phyloP scores from a whole-genome alignment of 2,329 filamentous ascomycete species.

The Chrysoporthe cubensis region DNA sequence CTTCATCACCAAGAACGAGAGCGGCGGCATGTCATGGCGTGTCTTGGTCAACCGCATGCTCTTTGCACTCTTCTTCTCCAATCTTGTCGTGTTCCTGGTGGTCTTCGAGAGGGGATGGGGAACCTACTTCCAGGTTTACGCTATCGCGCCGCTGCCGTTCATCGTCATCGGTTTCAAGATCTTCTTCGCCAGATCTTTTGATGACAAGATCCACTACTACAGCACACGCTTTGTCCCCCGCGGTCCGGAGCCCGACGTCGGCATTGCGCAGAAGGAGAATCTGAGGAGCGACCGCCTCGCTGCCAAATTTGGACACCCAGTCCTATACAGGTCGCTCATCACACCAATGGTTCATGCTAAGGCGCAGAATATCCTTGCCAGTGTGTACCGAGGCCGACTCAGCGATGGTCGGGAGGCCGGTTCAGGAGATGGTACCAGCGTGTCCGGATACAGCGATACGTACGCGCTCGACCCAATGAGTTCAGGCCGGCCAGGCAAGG shows the following conservation, averaged over 20 bases:
- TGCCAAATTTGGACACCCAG: slow-evolving; percentile 86
- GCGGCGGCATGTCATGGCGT: slow-evolving; percentile 90
- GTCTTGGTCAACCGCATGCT: slow-evolving; percentile 91
- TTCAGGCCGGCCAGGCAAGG: slow-evolving; percentile 57
- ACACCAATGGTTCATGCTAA: slow-evolving; percentile 96
- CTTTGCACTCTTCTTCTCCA: slow-evolving; percentile 78
- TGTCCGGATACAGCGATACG: slow-evolving; percentile 80
- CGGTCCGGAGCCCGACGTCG: slow-evolving; percentile 49
- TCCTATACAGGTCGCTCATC: slow-evolving; percentile 84
- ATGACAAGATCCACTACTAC: slow-evolving; percentile 80
- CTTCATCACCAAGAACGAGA: slow-evolving; percentile 96
- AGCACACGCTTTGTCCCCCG: slow-evolving; percentile 61
- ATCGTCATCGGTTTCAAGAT: slow-evolving; percentile 83
- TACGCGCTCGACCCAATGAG: slow-evolving; percentile 82
- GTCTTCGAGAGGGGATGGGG: slow-evolving; percentile 71
- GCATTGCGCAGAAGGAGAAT: slow-evolving; percentile 53
- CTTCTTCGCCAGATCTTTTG: slow-evolving; percentile 77
- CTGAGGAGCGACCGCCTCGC: slow-evolving; percentile 70
- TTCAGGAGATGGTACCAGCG: slow-evolving; percentile 58
- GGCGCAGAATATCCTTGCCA: slow-evolving; percentile 82
- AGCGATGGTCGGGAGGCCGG: slow-evolving; percentile 65
- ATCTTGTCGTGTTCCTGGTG: slow-evolving; percentile 77
- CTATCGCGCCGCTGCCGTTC: slow-evolving; percentile 75
- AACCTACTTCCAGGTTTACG: slow-evolving; percentile 63
- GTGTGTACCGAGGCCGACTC: slow-evolving; percentile 82